phyloP scores from a whole-genome alignment of 306 rosid species.

The Quercus rubra region DNA sequence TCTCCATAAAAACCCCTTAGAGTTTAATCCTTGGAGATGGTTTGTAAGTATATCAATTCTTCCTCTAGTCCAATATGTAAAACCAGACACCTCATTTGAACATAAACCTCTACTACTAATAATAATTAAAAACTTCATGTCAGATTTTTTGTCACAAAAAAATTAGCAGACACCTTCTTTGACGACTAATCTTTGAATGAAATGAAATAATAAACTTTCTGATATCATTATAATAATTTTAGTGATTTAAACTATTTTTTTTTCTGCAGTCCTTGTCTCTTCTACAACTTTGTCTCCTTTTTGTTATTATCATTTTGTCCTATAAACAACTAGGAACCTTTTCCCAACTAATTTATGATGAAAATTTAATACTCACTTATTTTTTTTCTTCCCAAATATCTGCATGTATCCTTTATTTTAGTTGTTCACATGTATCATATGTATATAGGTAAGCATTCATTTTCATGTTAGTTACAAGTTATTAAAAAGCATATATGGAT shows the following conservation, averaged over 20 bases:
- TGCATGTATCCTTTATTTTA: background rate
- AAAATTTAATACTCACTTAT: background rate
- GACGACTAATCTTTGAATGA: background rate
- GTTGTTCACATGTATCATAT: too few species aligned
- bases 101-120: too few species aligned
- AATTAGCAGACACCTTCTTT: background rate
- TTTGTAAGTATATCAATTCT: constrained; percentile 36
- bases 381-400: background rate
- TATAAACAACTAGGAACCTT: too few species aligned
- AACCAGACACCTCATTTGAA: background rate
- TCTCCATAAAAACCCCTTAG: constrained; percentile 48
- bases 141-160: too few species aligned
- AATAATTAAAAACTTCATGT: too few species aligned
- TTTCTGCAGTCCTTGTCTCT: too few species aligned
- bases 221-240: background rate
- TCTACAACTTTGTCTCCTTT: too few species aligned
- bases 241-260: too few species aligned
- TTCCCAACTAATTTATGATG: too few species aligned
- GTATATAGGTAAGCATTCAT: too few species aligned
- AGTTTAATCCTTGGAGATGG: constrained; percentile 79
- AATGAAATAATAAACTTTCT: background rate
- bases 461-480: too few species aligned
- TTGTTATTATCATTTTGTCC: too few species aligned
- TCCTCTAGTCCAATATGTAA: background rate
- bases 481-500: background rate